Evolutionary conservation across 345 rosid genomes (phyloP), one percentile per base, ranked within the genome.

Genomic region (Trapa bicornis): DNA sequence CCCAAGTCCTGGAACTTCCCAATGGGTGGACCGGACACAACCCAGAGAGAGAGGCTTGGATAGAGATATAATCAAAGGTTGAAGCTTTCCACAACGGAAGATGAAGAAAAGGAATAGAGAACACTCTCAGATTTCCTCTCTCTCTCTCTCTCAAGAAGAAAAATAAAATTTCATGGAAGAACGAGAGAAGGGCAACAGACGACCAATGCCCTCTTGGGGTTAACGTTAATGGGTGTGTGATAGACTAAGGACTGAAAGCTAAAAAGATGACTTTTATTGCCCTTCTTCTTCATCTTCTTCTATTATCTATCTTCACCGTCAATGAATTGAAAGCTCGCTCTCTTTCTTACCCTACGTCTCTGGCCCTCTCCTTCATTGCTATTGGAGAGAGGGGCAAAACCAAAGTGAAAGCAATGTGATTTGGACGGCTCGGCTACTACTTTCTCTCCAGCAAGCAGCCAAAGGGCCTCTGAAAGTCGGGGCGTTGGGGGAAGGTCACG

Each of bases 401-500:
- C 29, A 0, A 45, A 45, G 61, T 61, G 61, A 54, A 65, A 65
- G 60, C n/a, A 72, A 22, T 22, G 29, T 22, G 29, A 22, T 22
- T 22, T 22, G 29, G 29, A 22, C 29, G 85, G 75, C n/a, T 66
- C 6, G 85, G 29, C 29, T 22, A 76, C 77, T 74, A 37, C 72
- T 38, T 79, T 76, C 82, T 76, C 81, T 81, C 82, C 80, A 74
- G 72, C 61, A n/a, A 74, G 52, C 17, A 38, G 66, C 45, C 45
- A 37, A 41, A 37, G 45, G 17, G 47, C 22, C 16, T 60, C 11
- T 8, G 48, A 6, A 13, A 13, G 48, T 45, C 8, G 48, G 48
- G 5, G 48, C 48, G 7, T 45, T 45, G 12, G 12, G 48, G 48
- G 48, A 45, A 4, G 8, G 48, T 45, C 48, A 45, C 48, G 48